Evolutionary conservation across 768 basidiomycete species (phyloP).

Genomic region (Amanita phalloides): DNA sequence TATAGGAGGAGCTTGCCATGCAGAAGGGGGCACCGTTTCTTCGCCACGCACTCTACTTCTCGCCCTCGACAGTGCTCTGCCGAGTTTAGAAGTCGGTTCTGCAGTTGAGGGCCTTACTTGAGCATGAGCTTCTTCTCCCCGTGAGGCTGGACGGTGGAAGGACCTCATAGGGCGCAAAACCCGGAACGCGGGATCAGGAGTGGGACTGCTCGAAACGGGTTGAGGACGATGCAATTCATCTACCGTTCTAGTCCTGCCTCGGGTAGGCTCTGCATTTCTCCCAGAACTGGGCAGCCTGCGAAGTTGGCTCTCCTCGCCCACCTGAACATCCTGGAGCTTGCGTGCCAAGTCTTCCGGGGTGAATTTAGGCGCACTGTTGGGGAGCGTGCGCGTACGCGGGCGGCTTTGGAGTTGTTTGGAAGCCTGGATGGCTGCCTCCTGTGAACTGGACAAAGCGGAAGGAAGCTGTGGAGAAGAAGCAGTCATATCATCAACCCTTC

Average conservation of each 20-base stretch:
- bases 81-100: background rate
- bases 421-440: constrained; percentile 10
- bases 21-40: background rate
- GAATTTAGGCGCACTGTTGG: constrained; percentile 29
- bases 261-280: background rate
- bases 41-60: constrained; percentile 4
- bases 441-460: constrained; percentile 7
- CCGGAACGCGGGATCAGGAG: constrained; percentile 13
- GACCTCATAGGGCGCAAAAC: constrained; percentile 44
- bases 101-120: constrained; percentile 19
- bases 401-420: constrained; percentile 16
- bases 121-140: constrained; percentile 13
- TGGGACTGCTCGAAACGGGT: constrained; percentile 11
- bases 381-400: constrained; percentile 33
- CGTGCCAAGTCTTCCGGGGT: constrained; percentile 48
- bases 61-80: background rate
- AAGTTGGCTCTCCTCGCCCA: constrained; percentile 10
- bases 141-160: constrained; percentile 39
- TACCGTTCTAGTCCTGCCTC: background rate
- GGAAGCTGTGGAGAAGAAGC: constrained; percentile 2
- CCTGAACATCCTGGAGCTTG: constrained; percentile 44
- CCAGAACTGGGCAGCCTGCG: background rate
- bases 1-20: constrained; percentile 2
- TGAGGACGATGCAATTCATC: constrained; percentile 5
- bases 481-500: constrained; percentile 24